Evolutionary conservation across 2,329 filamentous ascomycete genomes (phyloP).

Genomic region (Pyrenophora tritici-repentis): DNA sequence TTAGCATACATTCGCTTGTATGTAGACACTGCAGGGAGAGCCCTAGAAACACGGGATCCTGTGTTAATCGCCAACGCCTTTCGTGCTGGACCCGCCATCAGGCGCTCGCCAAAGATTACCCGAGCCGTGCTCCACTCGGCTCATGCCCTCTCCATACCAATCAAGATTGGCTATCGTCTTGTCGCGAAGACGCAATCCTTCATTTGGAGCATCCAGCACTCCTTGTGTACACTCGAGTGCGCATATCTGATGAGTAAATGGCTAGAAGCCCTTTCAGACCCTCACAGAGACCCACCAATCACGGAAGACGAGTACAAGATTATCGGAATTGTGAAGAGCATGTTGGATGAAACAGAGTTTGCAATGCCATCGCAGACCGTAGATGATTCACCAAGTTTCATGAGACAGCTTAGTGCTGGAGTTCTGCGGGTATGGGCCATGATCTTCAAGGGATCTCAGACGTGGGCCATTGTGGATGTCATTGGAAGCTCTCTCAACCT

Average conservation of each 20-base stretch:
- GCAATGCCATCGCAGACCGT: slow-evolving; percentile 35
- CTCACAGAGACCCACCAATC: slow-evolving; percentile 40
- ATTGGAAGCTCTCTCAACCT: slow-evolving; percentile 50
- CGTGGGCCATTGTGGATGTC: slow-evolving; percentile 52
- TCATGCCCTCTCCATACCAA: slow-evolving; percentile 69
- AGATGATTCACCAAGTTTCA: slow-evolving; percentile 40
- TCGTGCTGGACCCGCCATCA: slow-evolving; percentile 62
- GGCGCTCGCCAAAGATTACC: slow-evolving; percentile 64
- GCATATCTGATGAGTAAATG: slow-evolving; percentile 50
- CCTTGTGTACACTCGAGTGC: slow-evolving; percentile 47
- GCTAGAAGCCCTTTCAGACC: slow-evolving; percentile 44
- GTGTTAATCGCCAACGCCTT: slow-evolving; percentile 65
- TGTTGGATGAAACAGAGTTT: slow-evolving; percentile 51
- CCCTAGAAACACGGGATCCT: slow-evolving; percentile 68
- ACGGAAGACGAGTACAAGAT: slow-evolving; percentile 49
- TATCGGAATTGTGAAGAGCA: slow-evolving; percentile 44
- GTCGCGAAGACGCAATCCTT: slow-evolving; percentile 48
- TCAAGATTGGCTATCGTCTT: slow-evolving; percentile 57
- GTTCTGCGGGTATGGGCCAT: slow-evolving; percentile 51
- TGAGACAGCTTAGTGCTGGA: slow-evolving; percentile 47
- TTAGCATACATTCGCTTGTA: slow-evolving; percentile 69
- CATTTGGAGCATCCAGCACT: slow-evolving; percentile 50
- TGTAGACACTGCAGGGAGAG: slow-evolving; percentile 66
- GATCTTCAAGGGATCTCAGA: slow-evolving; percentile 50
- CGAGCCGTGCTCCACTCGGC: slow-evolving; percentile 70